phyloP scores from a whole-genome alignment of 345 rosid species.

The Erucastrum elatum region DNA sequence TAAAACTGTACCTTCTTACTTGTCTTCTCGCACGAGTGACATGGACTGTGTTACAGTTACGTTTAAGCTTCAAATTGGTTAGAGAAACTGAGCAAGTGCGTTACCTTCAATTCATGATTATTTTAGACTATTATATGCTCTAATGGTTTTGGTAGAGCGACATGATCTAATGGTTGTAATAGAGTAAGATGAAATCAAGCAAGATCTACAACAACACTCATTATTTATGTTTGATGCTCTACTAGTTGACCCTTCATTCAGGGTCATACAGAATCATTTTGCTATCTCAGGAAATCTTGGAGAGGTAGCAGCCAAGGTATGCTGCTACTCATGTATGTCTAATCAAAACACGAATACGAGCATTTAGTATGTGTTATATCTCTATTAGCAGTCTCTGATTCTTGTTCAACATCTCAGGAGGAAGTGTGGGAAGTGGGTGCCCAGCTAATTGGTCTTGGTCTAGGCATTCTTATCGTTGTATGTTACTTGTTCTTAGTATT shows the following conservation, averaged over 20 bases:
- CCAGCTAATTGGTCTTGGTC: slow-evolving; percentile 80
- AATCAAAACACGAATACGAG: slow-evolving; percentile 3
- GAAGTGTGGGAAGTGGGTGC: slow-evolving; percentile 99
- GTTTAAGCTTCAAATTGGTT: background rate
- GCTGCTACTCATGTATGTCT: background rate
- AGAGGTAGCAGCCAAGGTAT: slow-evolving; percentile 72
- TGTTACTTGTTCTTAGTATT: slow-evolving; percentile 17
- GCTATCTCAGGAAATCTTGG: slow-evolving; percentile 86
- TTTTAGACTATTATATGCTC: too few relatives aligned
- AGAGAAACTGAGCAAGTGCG: background rate
- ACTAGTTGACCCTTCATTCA: slow-evolving; percentile 70
- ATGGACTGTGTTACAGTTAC: background rate
- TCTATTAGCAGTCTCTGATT: slow-evolving; percentile 6
- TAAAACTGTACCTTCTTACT: background rate
- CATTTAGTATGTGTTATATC: background rate
- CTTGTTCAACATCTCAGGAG: slow-evolving; percentile 58
- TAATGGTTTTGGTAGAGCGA: too few relatives aligned
- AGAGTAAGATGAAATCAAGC: slow-evolving; percentile 4
- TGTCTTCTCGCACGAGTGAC: background rate
- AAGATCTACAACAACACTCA: background rate
- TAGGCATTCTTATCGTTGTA: slow-evolving; percentile 88
- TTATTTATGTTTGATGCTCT: too few relatives aligned
- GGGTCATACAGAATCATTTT: slow-evolving; percentile 93
- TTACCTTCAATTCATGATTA: too few relatives aligned
- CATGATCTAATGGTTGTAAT: background rate